Conservation (phyloP, 108 stramenopile genomes). For the Seminavis robusta region DNA sequence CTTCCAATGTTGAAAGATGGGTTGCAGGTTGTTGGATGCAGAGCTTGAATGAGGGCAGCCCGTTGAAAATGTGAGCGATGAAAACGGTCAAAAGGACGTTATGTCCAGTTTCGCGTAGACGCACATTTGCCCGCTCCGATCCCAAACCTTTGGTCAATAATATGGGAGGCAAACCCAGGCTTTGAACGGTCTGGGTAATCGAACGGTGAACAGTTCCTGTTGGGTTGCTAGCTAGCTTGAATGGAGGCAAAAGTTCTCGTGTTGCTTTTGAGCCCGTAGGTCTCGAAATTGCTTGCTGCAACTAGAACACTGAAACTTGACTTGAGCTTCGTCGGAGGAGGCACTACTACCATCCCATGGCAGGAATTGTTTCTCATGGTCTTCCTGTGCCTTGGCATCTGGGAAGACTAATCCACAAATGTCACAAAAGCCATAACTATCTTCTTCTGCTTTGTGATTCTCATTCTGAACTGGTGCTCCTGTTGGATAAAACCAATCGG, state of each 20-base stretch:
- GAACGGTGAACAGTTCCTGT: no score
- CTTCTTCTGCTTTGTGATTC: not conserved
- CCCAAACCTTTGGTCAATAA: no score
- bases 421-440: slow-evolving; percentile 1
- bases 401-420: slow-evolving; percentile 16
- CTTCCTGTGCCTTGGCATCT: not conserved
- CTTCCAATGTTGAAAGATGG: no score
- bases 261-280: slow-evolving; percentile 46
- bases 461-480: not conserved
- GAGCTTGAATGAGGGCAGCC: no score
- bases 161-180: no score
- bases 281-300: slow-evolving; percentile 54
- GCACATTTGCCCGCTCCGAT: no score
- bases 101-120: no score
- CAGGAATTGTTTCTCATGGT: not conserved
- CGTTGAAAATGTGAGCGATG: no score
- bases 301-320: slow-evolving; percentile 29
- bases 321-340: no score
- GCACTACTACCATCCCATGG: not conserved
- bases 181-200: no score
- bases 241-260: slow-evolving; percentile 60
- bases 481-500: slow-evolving; percentile 51
- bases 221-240: not conserved
- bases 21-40: no score
- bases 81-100: no score